Evolutionary conservation across 1,139 yeast species (phyloP).

Genomic region (Pichia sp.): DNA sequence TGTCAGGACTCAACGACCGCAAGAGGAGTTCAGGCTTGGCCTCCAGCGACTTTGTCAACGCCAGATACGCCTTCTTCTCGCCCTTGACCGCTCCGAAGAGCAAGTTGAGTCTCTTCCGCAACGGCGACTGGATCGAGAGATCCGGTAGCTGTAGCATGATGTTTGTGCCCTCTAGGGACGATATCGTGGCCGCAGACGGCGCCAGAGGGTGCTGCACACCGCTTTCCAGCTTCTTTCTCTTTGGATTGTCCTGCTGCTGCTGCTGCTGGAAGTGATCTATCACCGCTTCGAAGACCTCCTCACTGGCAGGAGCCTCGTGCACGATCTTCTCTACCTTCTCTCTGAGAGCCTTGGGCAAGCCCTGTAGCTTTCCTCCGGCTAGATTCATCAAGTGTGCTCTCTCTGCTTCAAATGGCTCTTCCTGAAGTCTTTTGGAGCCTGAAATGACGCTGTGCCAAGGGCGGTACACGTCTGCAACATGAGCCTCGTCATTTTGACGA

Average conservation of each 20-base stretch:
- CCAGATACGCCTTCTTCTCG: conserved; percentile 34
- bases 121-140: conserved; percentile 47
- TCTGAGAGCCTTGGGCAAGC: conserved; percentile 19
- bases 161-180: conserved; percentile 33
- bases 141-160: conserved; percentile 44
- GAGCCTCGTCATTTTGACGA: too few relatives aligned
- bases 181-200: background rate
- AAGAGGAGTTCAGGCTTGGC: conserved; percentile 37
- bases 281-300: conserved; percentile 32
- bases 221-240: conserved; percentile 24
- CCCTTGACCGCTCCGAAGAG: conserved; percentile 32
- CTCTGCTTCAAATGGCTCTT: background rate
- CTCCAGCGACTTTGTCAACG: conserved; percentile 38
- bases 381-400: background rate
- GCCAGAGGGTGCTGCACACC: background rate
- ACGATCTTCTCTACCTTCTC: conserved; percentile 29
- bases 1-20: conserved; percentile 32
- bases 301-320: conserved; percentile 27
- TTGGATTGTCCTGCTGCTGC: conserved; percentile 15
- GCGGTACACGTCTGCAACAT: too few relatives aligned
- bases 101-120: conserved; percentile 44
- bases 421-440: too few relatives aligned
- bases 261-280: conserved; percentile 22
- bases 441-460: too few relatives aligned
- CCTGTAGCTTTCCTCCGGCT: background rate